Evolutionary conservation across 805 yeast species (phyloP).

Genomic region (Saccharomycopsis sp.): DNA sequence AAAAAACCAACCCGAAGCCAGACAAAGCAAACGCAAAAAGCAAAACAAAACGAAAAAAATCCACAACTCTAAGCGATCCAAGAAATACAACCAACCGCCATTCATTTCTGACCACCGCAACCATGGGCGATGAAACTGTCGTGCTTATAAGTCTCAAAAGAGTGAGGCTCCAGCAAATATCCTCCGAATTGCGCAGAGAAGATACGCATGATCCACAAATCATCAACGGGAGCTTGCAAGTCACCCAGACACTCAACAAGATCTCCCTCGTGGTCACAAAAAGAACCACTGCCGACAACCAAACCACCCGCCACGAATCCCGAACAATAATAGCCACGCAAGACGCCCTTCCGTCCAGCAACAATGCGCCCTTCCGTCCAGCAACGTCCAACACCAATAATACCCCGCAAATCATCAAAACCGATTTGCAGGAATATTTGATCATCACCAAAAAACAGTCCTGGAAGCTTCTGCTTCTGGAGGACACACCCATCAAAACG

Average conservation of each 20-base stretch:
- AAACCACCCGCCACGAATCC: no score
- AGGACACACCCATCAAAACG: not conserved
- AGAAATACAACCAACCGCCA: no score
- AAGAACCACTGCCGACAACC: no score
- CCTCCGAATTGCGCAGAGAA: no score
- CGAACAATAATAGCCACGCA: not conserved
- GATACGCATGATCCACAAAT: no score
- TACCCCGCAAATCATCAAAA: not conserved
- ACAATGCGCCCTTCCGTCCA: no score
- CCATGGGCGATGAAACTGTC: not conserved
- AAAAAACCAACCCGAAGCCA: no score
- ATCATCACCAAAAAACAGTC: not conserved
- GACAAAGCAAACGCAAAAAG: no score
- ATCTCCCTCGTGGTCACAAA: not conserved
- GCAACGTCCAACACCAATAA: no score
- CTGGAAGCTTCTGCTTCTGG: not conserved
- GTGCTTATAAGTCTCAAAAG: not conserved
- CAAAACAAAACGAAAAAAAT: no score
- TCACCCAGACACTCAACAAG: not conserved
- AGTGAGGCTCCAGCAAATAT: not conserved
- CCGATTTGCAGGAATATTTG: not conserved
- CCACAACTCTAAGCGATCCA: no score
- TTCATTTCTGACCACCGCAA: not conserved
- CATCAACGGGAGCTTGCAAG: not conserved
- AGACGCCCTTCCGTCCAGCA: not conserved